Evolutionary conservation across 148 eudicot genomes (phyloP), one percentile per base, ranked within the genome.

Genomic region (Nepenthes gracilis): DNA sequence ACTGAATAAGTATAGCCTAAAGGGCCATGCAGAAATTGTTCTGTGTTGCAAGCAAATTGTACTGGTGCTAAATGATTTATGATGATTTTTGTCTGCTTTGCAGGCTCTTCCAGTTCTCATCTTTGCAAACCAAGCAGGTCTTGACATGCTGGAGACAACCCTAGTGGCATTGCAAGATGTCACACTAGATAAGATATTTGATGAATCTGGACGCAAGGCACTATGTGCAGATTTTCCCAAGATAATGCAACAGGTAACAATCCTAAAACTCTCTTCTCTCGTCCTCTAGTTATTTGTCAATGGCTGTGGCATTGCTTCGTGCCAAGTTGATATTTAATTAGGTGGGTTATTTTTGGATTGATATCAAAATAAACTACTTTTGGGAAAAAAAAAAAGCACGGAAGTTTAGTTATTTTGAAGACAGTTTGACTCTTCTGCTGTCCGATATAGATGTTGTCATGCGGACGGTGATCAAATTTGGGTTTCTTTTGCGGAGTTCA

Each of bases 81-180:
- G 14, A 33, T 66, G 36, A 52, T 64, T 33, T 36, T 51, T 14
- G 47, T 6, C 14, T 68, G 10, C 33, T 64, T 72, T 72, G 78
- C 90, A 92, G 98, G 76, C 94, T 2, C 68, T 75, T 60, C 98
- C 96, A n/a, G 83, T 85, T 61, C 86, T 92, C 72, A 83, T 80
- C 58, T 93, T 88, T 63, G 98, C 96, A 49, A 93, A 93, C 75
- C 95, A 93, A 70, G 95, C 96, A 5, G 98, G 96, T 55, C 80
- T 93, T 13, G 96, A 93, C 74, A 88, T 93, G 98, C 78, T 93
- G 73, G 98, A 93, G 71, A 93, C 98, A 8, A 88, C 98, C 35
- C 74, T 93, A 35, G 85, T 93, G 61, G 85, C 96, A n/a, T 70
- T 93, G 56, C 98, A 93, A 73, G 98, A 93, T 57, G 76, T 88